Percentiles rank a stretch among this genome's conserved stretches.
Conservation (phyloP, 768 basidiomycete genomes). For the Arthromyces matolae region DNA sequence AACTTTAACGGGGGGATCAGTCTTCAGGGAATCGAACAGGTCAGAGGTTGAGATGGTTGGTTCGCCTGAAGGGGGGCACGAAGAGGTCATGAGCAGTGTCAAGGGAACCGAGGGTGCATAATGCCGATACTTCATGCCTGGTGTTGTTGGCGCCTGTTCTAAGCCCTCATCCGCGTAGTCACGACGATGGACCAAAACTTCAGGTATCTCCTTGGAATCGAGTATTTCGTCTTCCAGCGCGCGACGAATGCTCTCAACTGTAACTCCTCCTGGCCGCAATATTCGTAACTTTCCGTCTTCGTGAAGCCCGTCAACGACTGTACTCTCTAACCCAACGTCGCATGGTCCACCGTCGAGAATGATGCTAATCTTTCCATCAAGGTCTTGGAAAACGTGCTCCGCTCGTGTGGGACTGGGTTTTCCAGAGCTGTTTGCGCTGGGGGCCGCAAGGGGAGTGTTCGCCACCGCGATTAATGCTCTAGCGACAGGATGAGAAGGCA, state of each 20-base stretch:
- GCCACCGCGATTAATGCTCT: slow-evolving; percentile 79
- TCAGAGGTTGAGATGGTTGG: slow-evolving; percentile 26
- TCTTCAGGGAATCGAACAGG: slow-evolving; percentile 43
- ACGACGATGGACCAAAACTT: slow-evolving; percentile 73
- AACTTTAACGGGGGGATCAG: slow-evolving; percentile 40
- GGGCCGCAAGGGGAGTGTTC: slow-evolving; percentile 82
- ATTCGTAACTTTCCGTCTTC: slow-evolving; percentile 74
- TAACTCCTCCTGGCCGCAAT: slow-evolving; percentile 88
- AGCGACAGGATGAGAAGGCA: slow-evolving; percentile 93
- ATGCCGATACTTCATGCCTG: slow-evolving; percentile 98
- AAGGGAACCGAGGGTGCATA: slow-evolving; percentile 92
- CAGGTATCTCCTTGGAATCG: slow-evolving; percentile 35
- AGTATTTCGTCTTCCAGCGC: slow-evolving; percentile 43
- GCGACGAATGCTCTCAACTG: slow-evolving; percentile 79
- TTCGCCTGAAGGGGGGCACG: slow-evolving; percentile 36
- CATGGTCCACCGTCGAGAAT: slow-evolving; percentile 94
- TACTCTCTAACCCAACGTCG: slow-evolving; percentile 90
- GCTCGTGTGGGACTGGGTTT: slow-evolving; percentile 92
- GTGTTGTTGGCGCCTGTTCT: slow-evolving; percentile 84
- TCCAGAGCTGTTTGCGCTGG: slow-evolving; percentile 92
- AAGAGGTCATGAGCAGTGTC: slow-evolving; percentile 57
- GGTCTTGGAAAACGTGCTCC: slow-evolving; percentile 77
- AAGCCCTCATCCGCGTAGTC: slow-evolving; percentile 70
- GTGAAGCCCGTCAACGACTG: slow-evolving; percentile 86
- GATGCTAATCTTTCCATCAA: slow-evolving; percentile 66